Base-by-base conservation (phyloP, 1,284 basidiomycete genomes). In the Pseudozyma pruni region DNA sequence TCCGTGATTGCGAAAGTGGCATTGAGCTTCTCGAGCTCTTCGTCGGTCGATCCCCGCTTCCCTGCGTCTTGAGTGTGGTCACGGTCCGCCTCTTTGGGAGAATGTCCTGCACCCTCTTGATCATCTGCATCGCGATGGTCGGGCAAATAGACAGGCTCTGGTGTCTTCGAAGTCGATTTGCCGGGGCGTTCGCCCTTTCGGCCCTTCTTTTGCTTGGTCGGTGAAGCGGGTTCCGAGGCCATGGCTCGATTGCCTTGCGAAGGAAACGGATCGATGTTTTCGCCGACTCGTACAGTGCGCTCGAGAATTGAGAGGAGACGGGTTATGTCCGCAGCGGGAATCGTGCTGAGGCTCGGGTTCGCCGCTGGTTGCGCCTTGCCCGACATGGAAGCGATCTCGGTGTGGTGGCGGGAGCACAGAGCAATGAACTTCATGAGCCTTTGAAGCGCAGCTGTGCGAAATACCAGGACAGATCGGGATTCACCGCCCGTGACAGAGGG, bases 31-130 rank as follows among this genome's bases (percentile, higher is more conserved):
- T 55, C 60, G 49, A 62, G 43, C 89, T 86, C 81, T 89, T 90
- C 19, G 84, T 86, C 4, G 89, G 46, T 22, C 8, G 49, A 35
- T 3, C 17, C 46, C 32, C 92, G 76, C 79, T 92, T 92, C 48
- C 86, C 43, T 17, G 44, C 50, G 6, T 23, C 44, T 29, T 37
- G n/a, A 1, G 52, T 11, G 16, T 16, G n/a, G 8, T 32, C 49
- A 20, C 27, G 32, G 43, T 27, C 17, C n/a, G n/a, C 39, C 16
- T 27, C 47, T 25, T 41, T 37, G 16, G 29, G 20, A 19, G 7
- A 7, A 11, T 29, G 6, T 6, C 25, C 39, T 22, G 5, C 9
- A 4, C 23, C 34, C n/a, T 16, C 32, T 19, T 34, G 20, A 10
- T 13, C 27, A 22, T 42, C 27, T 14, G 29, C 38, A 19, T 41